phyloP scores from a whole-genome alignment of 2,329 filamentous ascomycete genomes.

The Mycosphaerella sp. region DNA sequence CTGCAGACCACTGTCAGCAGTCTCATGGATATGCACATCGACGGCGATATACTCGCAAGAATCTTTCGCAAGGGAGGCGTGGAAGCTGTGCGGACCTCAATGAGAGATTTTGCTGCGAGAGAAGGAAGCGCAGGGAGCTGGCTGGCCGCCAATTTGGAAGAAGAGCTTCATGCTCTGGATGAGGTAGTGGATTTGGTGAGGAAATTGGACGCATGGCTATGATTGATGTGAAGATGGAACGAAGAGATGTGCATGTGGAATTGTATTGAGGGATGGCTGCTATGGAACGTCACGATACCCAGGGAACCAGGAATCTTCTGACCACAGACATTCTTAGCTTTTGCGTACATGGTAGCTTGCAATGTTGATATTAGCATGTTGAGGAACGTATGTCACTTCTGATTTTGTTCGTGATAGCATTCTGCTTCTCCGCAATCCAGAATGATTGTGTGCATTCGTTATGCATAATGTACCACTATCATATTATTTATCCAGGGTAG shows the following conservation, averaged over 20 bases:
- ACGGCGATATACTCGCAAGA: slow-evolving; percentile 39
- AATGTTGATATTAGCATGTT: background rate
- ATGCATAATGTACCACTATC: too few species aligned
- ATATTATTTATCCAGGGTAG: too few species aligned
- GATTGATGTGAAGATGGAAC: background rate
- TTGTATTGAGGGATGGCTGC: background rate
- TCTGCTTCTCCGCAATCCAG: too few species aligned
- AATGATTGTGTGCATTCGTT: too few species aligned
- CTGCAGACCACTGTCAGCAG: slow-evolving; percentile 16
- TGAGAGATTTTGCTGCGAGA: slow-evolving; percentile 20
- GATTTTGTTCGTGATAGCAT: too few species aligned
- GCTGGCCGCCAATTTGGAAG: slow-evolving; percentile 30
- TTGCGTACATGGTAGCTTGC: background rate
- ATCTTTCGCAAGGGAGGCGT: slow-evolving; percentile 31
- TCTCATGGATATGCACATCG: slow-evolving; percentile 34
- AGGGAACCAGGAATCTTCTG: background rate
- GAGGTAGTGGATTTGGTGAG: slow-evolving; percentile 21
- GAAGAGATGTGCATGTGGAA: background rate
- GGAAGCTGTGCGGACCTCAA: slow-evolving; percentile 18
- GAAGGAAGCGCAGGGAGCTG: slow-evolving; percentile 29
- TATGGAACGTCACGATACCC: slow-evolving; percentile 5
- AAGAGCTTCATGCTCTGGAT: slow-evolving; percentile 23
- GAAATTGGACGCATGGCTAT: slow-evolving; percentile 25
- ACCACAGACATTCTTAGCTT: background rate
- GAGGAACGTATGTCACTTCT: background rate